Percentiles rank a stretch among this genome's conserved stretches.
Evolutionary conservation across 768 basidiomycete genomes (phyloP).

Genomic region (Hygrophorus russula): DNA sequence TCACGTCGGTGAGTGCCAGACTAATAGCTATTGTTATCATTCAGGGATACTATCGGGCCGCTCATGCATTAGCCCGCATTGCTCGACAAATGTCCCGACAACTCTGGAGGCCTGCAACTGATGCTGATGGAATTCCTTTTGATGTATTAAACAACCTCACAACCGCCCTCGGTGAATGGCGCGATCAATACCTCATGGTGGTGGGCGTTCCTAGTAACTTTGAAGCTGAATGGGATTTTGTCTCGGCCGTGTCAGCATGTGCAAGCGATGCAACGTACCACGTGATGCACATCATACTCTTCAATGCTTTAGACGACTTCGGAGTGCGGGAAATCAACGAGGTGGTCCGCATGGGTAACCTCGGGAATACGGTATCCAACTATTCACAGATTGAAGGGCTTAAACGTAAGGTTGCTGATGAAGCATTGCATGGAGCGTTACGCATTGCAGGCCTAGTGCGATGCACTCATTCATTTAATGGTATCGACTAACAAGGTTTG

Average conservation of each 20-base stretch:
- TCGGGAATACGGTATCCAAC: constrained; percentile 23
- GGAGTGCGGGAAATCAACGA: constrained; percentile 69
- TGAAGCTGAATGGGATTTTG: constrained; percentile 84
- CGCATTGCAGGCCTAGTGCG: constrained; percentile 82
- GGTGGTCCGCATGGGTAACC: constrained; percentile 23
- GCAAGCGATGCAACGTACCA: constrained; percentile 87
- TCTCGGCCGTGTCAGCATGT: constrained; percentile 27
- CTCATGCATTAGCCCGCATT: constrained; percentile 74
- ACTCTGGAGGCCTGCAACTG: constrained; percentile 71
- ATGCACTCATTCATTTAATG: constrained; percentile 8
- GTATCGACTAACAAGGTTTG: neutral
- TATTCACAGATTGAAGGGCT: constrained; percentile 45
- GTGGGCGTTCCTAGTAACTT: constrained; percentile 86
- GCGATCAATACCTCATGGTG: constrained; percentile 58
- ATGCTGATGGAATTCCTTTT: constrained; percentile 67
- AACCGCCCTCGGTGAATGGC: constrained; percentile 54
- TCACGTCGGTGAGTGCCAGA: neutral
- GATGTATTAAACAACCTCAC: constrained; percentile 50
- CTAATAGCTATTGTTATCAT: neutral
- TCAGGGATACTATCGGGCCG: constrained; percentile 77
- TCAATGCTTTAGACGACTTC: constrained; percentile 75
- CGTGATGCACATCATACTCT: constrained; percentile 81
- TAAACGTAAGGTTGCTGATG: constrained; percentile 64
- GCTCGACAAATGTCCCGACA: constrained; percentile 73
- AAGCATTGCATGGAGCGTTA: constrained; percentile 75